Percentiles rank a stretch among this genome's conserved stretches.
These are phyloP conservation scores for Acer negundo DNA, from an alignment of 345 rosid species.

Conservation along the genomic window DNA sequence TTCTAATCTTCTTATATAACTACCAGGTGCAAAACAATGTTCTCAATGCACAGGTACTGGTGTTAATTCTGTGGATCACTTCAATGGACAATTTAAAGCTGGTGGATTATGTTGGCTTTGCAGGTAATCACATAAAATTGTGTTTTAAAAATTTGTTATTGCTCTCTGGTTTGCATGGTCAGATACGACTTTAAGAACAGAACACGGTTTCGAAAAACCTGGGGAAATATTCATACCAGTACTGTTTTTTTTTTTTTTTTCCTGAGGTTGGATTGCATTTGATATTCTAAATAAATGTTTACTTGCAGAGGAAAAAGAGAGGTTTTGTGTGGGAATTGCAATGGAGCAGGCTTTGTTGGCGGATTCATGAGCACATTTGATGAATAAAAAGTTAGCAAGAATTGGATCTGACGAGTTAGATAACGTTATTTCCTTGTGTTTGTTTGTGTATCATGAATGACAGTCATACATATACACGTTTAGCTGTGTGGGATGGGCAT, in stretches of 20 bases:
- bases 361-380: constrained; percentile 90
- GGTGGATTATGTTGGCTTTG: constrained; percentile 95
- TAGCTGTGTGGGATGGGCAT: not conserved
- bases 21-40: constrained; percentile 61
- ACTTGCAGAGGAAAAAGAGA: constrained; percentile 82
- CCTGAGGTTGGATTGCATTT: not conserved
- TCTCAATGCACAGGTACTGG: constrained; percentile 81
- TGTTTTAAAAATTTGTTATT: too few species aligned
- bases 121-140: constrained; percentile 47
- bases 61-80: constrained; percentile 86
- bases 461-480: not conserved
- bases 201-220: not conserved
- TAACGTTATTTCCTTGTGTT: not conserved
- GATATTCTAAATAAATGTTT: not conserved
- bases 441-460: not conserved
- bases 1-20: constrained; percentile 15
- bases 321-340: constrained; percentile 78
- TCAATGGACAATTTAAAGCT: constrained; percentile 92
- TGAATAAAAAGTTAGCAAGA: constrained; percentile 14
- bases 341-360: constrained; percentile 96
- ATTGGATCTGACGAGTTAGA: not conserved
- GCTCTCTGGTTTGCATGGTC: not conserved
- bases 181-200: not conserved
- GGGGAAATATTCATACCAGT: not conserved
- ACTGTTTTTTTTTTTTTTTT: not conserved